phyloP scores from a whole-genome alignment of 106 monocot genomes.

The Iris macrosiphon region DNA sequence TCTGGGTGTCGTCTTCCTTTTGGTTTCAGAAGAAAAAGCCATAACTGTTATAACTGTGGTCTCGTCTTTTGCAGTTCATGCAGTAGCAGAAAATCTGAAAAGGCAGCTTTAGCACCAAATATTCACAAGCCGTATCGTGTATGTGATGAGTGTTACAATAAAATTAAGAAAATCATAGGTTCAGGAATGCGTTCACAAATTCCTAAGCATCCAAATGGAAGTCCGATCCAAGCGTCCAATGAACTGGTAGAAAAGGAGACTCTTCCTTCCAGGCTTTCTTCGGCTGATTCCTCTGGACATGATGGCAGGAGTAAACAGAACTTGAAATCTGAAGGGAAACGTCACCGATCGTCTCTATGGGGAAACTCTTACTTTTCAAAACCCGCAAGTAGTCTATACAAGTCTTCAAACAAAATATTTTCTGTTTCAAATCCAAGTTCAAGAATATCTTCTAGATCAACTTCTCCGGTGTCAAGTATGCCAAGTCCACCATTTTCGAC shows the following conservation, averaged over 20 bases:
- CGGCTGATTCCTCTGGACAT: conserved; percentile 25
- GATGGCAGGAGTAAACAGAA: conserved; percentile 20
- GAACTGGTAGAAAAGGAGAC: conserved; percentile 29
- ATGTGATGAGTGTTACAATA: conserved; percentile 47
- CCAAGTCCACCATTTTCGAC: conserved; percentile 30
- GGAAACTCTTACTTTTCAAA: conserved; percentile 14
- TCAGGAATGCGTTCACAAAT: conserved; percentile 13
- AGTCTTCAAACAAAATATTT: conserved; percentile 28
- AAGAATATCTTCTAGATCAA: conserved; percentile 31
- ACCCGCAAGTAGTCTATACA: conserved; percentile 7
- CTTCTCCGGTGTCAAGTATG: conserved; percentile 41
- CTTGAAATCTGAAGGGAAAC: conserved; percentile 12
- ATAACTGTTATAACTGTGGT: conserved; percentile 51
- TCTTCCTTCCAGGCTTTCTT: conserved; percentile 22
- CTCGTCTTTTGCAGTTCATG: conserved; percentile 40
- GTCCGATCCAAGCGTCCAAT: conserved; percentile 16
- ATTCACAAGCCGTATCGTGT: conserved; percentile 40
- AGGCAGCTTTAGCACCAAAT: conserved; percentile 41
- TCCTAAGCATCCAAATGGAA: conserved; percentile 35
- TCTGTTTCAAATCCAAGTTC: conserved; percentile 39
- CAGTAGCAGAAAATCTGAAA: conserved; percentile 33
- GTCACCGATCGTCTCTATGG: conserved; percentile 2
- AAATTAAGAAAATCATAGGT: conserved; percentile 26
- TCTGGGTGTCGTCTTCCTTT: conserved; percentile 35
- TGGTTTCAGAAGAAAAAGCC: conserved; percentile 40